phyloP scores from a whole-genome alignment of 106 monocot genomes.

The Dactylorhiza incarnata region DNA sequence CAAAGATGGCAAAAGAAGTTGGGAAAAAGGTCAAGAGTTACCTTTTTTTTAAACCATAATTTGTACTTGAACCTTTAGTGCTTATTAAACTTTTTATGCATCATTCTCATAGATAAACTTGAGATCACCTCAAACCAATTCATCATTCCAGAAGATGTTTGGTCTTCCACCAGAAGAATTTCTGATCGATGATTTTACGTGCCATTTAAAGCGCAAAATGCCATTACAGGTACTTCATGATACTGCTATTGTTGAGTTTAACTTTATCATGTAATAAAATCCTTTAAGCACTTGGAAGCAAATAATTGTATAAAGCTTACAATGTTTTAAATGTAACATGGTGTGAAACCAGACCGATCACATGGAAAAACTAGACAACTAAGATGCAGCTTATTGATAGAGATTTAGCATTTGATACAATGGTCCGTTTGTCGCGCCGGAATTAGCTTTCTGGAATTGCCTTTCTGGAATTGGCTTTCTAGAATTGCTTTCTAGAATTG shows the following conservation, averaged over 20 bases:
- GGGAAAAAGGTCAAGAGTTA: constrained; percentile 61
- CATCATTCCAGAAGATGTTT: constrained; percentile 77
- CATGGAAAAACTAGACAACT: no score
- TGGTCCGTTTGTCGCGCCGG: no score
- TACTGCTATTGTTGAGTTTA: not conserved
- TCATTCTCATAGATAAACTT: constrained; percentile 48
- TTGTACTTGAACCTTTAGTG: not conserved
- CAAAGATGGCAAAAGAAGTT: constrained; percentile 76
- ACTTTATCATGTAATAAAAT: not conserved
- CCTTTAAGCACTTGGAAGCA: not conserved
- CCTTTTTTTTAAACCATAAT: not conserved
- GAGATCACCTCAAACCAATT: constrained; percentile 74
- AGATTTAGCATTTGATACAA: no score
- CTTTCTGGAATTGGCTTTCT: no score
- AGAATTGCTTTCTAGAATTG: no score
- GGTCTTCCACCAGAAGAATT: constrained; percentile 73
- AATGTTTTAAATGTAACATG: no score
- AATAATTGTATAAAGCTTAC: not conserved
- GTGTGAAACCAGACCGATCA: no score
- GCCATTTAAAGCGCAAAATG: constrained; percentile 90
- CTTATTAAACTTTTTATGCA: not conserved
- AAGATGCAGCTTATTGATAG: no score
- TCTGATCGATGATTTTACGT: constrained; percentile 84
- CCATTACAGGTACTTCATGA: constrained; percentile 58
- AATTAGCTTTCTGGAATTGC: no score